These are phyloP conservation scores for Chimonanthus salicifolius DNA, from an alignment of 164 flowering plant genomes.

Conservation along the genomic window DNA sequence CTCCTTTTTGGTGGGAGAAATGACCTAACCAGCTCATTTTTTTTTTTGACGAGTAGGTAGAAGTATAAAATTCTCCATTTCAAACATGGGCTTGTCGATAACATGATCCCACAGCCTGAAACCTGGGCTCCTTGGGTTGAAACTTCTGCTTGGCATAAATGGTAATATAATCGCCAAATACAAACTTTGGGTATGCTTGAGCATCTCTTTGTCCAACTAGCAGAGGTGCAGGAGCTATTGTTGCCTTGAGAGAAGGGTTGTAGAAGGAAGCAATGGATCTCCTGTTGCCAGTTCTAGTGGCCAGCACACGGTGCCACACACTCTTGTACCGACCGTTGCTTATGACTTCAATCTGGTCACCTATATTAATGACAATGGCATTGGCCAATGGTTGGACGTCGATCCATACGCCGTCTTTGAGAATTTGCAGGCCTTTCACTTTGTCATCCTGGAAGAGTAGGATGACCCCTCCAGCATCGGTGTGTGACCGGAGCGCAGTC, in stretches of 20 bases:
- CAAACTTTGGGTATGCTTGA: conserved; percentile 56
- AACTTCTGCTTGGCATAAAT: conserved; percentile 79
- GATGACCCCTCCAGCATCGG: conserved; percentile 91
- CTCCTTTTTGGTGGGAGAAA: too few species aligned
- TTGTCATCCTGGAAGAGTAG: conserved; percentile 81
- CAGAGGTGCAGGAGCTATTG: conserved; percentile 65
- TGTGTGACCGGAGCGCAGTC: conserved; percentile 78
- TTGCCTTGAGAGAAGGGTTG: conserved; percentile 68
- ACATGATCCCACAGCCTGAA: conserved; percentile 48
- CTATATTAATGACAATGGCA: conserved; percentile 80
- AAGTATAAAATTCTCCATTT: neutral
- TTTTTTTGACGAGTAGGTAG: too few species aligned
- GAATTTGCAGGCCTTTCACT: conserved; percentile 70
- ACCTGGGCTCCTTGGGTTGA: conserved; percentile 83
- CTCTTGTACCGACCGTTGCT: conserved; percentile 88
- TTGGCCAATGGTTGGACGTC: conserved; percentile 76
- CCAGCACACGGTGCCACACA: conserved; percentile 70
- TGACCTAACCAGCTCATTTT: too few species aligned
- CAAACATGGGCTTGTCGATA: neutral
- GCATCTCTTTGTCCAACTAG: conserved; percentile 15
- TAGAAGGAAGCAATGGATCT: conserved; percentile 86
- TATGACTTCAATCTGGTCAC: conserved; percentile 88
- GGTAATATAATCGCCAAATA: conserved; percentile 86
- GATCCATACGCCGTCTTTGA: conserved; percentile 73
- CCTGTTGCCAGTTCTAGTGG: conserved; percentile 47